These are phyloP conservation scores for Ogataea naganishii DNA, from an alignment of 805 yeast genomes.

Conservation along the genomic window DNA sequence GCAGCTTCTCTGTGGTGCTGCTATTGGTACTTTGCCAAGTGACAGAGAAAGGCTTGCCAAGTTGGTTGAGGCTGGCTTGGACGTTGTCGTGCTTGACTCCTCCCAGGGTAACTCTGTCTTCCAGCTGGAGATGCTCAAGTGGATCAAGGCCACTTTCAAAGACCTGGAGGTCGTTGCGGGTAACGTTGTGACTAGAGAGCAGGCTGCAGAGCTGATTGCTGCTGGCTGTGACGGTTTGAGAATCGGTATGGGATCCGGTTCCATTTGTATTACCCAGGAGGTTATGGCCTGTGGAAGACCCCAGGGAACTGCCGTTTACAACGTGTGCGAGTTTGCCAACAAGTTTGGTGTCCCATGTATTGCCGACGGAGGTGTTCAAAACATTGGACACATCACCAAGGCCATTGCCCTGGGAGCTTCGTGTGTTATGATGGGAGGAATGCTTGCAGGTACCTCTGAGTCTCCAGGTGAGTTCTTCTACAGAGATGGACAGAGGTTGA, in stretches of 20 bases:
- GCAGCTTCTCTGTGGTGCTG: conserved; percentile 97
- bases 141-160: conserved; percentile 77
- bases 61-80: conserved; percentile 93
- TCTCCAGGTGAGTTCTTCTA: conserved; percentile 97
- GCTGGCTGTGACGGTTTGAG: conserved; percentile 98
- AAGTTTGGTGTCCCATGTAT: conserved; percentile 97
- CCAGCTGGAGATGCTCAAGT: conserved; percentile 89
- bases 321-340: conserved; percentile 88
- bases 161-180: conserved; percentile 90
- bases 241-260: conserved; percentile 99
- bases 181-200: conserved; percentile 98
- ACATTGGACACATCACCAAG: conserved; percentile 96
- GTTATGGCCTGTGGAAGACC: conserved; percentile 99
- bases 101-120: conserved; percentile 95
- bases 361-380: conserved; percentile 99
- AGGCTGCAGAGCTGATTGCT: conserved; percentile 88
- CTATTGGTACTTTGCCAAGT: conserved; percentile 88
- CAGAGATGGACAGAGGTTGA: conserved; percentile 96
- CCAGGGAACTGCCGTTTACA: conserved; percentile 97
- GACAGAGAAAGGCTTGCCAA: conserved; percentile 78
- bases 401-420: conserved; percentile 97
- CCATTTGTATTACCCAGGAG: conserved; percentile 98
- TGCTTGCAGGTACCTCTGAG: conserved; percentile 97
- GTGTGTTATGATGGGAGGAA: conserved; percentile 98
- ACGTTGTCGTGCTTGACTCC: conserved; percentile 91